These are phyloP conservation scores for Gossypium rotundifolium DNA, from an alignment of 345 rosid species.

Conservation along the genomic window DNA sequence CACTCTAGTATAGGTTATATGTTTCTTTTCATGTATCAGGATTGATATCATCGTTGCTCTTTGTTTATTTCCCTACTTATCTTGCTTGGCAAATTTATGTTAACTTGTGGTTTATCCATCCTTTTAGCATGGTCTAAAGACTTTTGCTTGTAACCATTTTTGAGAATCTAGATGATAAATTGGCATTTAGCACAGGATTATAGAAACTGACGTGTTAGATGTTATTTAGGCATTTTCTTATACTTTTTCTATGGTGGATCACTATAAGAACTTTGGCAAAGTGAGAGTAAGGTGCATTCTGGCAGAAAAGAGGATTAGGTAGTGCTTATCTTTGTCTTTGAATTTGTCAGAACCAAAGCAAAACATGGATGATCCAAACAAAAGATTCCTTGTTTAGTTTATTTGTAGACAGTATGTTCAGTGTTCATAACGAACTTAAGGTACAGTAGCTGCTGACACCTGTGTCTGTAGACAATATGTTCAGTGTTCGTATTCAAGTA, in stretches of 20 bases:
- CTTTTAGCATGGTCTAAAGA: conserved; percentile 2
- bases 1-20: not conserved
- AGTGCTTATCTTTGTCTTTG: not conserved
- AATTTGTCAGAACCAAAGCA: not conserved
- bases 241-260: not conserved
- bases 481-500: not conserved
- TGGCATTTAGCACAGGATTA: not conserved
- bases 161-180: not conserved
- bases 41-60: not conserved
- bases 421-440: not conserved
- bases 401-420: not conserved
- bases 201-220: not conserved
- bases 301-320: conserved; percentile 1
- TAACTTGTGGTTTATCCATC: not conserved
- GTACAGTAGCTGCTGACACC: not conserved
- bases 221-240: not conserved
- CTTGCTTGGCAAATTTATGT: not conserved
- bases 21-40: not conserved
- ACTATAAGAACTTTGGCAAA: conserved; percentile 3
- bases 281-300: not conserved
- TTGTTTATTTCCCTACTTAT: not conserved
- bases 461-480: not conserved
- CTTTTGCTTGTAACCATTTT: not conserved
- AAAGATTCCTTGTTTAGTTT: not conserved
- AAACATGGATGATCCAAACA: not conserved